phyloP scores from a whole-genome alignment of 2,329 filamentous ascomycete genomes.

The Penicillium sumatraense region DNA sequence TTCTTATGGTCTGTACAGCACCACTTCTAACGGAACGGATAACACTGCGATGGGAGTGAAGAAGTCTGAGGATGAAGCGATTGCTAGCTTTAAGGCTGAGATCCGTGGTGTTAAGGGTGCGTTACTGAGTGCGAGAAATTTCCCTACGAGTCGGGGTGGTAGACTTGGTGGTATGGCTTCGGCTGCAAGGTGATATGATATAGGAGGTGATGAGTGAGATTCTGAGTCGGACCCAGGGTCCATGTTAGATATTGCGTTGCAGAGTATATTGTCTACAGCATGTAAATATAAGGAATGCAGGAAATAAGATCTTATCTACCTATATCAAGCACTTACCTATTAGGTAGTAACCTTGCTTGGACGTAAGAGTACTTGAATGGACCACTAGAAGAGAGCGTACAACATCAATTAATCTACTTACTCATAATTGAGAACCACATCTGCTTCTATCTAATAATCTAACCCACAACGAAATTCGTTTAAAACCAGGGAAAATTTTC shows the following conservation, averaged over 20 bases:
- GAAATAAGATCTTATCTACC: neutral
- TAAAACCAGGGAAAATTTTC: conserved; percentile 10
- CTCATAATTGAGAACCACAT: conserved; percentile 14
- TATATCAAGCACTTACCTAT: neutral
- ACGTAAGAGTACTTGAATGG: too few relatives aligned
- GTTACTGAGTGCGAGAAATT: conserved; percentile 65
- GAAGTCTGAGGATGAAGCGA: conserved; percentile 59
- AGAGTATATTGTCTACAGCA: neutral
- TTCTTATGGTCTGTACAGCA: conserved; percentile 41
- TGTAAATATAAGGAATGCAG: neutral
- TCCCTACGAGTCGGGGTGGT: conserved; percentile 48
- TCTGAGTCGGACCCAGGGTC: too few relatives aligned
- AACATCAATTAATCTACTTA: conserved; percentile 5
- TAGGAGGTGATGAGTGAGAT: neutral
- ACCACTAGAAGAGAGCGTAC: too few relatives aligned
- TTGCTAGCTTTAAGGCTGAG: conserved; percentile 62
- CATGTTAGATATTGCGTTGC: neutral
- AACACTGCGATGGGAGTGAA: conserved; percentile 31
- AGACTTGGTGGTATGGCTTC: conserved; percentile 27
- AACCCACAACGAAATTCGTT: neutral
- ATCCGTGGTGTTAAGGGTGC: conserved; percentile 68
- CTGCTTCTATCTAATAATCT: conserved; percentile 20
- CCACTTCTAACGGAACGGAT: conserved; percentile 12
- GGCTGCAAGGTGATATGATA: conserved; percentile 16
- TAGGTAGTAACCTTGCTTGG: too few relatives aligned